A percentile compares a stretch with the other conserved stretches of the same genome.
These are phyloP conservation scores for Urochloa ruziziensis DNA, from an alignment of 176 grass and related monocot species.

Conservation along the genomic window DNA sequence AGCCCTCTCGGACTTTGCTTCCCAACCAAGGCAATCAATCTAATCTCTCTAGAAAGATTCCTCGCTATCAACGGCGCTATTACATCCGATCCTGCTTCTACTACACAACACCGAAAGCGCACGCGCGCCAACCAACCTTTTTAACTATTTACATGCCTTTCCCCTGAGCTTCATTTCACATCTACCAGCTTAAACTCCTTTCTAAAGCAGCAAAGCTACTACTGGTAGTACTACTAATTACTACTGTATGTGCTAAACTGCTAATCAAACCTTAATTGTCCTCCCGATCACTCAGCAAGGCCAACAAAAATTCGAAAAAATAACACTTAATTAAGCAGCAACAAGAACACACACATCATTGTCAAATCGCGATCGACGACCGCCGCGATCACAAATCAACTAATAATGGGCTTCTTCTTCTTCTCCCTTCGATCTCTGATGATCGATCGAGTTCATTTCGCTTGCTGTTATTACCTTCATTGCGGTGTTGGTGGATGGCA, in stretches of 20 bases:
- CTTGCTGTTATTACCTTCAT: conserved; percentile 9
- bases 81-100: neutral
- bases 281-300: neutral
- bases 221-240: neutral
- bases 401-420: neutral
- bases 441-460: neutral
- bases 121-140: conserved; percentile 2
- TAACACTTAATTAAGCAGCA: neutral
- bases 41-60: conserved; percentile 29
- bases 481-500: neutral
- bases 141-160: neutral
- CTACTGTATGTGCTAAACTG: neutral
- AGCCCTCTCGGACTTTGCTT: conserved; percentile 42
- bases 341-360: neutral
- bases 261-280: conserved; percentile 13
- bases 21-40: conserved; percentile 33
- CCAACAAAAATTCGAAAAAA: conserved; percentile 9
- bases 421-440: too few relatives aligned
- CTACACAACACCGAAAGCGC: conserved; percentile 21
- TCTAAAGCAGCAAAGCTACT: neutral
- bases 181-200: conserved; percentile 11
- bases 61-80: conserved; percentile 28
- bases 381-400: neutral
- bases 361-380: neutral
- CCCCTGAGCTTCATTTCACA: conserved; percentile 16